These are phyloP conservation scores for Salix exigua DNA, from an alignment of 345 rosid genomes.

Conservation along the genomic window DNA sequence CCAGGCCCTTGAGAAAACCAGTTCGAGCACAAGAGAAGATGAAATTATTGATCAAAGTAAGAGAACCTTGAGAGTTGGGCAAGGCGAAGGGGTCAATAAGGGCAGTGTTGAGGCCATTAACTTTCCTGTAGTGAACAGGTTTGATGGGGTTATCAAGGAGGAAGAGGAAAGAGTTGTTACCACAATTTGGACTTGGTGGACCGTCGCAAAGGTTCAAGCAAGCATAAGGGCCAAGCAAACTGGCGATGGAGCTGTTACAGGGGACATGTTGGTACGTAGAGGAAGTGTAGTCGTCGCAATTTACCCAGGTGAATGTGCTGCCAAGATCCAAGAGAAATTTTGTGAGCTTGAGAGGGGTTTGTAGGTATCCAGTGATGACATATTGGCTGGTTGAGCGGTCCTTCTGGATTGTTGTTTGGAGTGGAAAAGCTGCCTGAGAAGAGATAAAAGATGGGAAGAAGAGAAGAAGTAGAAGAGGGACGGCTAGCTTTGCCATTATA, in stretches of 20 bases:
- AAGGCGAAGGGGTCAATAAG: slow-evolving; percentile 30
- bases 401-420: slow-evolving; percentile 18
- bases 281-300: slow-evolving; percentile 25
- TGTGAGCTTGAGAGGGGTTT: slow-evolving; percentile 31
- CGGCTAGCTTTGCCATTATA: too few species aligned
- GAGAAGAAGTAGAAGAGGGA: too few species aligned
- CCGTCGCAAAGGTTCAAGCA: slow-evolving; percentile 15
- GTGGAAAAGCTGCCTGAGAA: too few species aligned
- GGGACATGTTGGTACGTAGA: slow-evolving; percentile 15
- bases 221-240: slow-evolving; percentile 12
- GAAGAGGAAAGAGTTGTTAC: slow-evolving; percentile 19
- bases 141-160: slow-evolving; percentile 26
- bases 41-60: background rate
- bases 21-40: slow-evolving; percentile 12
- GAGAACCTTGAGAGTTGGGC: slow-evolving; percentile 10
- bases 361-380: slow-evolving; percentile 22
- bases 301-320: slow-evolving; percentile 23
- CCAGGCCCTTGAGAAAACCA: slow-evolving; percentile 11
- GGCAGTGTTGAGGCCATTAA: slow-evolving; percentile 16
- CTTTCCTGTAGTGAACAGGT: background rate
- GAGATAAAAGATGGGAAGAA: too few species aligned
- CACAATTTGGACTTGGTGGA: slow-evolving; percentile 16
- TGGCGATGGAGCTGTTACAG: slow-evolving; percentile 15
- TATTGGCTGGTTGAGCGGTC: slow-evolving; percentile 29
- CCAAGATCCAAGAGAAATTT: slow-evolving; percentile 29